Evolutionary conservation across 495 filamentous ascomycete genomes (phyloP).

Genomic region (Aspergillus bridgeri): DNA sequence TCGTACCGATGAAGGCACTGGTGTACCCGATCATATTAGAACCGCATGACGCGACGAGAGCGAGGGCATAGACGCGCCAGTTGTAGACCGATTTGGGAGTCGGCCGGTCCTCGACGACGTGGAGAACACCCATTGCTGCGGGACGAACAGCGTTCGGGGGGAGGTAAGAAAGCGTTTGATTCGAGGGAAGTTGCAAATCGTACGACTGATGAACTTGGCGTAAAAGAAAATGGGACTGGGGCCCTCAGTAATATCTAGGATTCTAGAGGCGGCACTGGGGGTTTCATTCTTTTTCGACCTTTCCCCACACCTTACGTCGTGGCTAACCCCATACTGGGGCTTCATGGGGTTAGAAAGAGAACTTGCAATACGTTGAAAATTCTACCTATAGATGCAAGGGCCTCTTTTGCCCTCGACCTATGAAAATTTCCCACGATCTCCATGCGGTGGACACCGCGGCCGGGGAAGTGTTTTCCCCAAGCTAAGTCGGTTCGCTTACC

Average conservation of each 20-base stretch:
- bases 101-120: slow-evolving; percentile 60
- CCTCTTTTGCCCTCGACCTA: not conserved
- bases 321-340: slow-evolving; percentile 31
- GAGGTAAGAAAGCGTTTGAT: slow-evolving; percentile 1
- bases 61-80: slow-evolving; percentile 65
- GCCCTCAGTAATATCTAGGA: slow-evolving; percentile 23
- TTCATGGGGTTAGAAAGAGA: slow-evolving; percentile 28
- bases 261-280: slow-evolving; percentile 15
- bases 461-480: slow-evolving; percentile 40
- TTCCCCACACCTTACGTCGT: slow-evolving; percentile 33
- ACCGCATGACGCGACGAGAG: slow-evolving; percentile 62
- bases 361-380: slow-evolving; percentile 16
- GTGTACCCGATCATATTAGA: slow-evolving; percentile 73
- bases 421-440: slow-evolving; percentile 17
- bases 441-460: slow-evolving; percentile 19
- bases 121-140: slow-evolving; percentile 53
- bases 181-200: slow-evolving; percentile 3
- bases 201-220: not conserved
- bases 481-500: slow-evolving; percentile 8
- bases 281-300: slow-evolving; percentile 19
- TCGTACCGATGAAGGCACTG: slow-evolving; percentile 68
- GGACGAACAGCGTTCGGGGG: not conserved
- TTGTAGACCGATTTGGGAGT: slow-evolving; percentile 69
- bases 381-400: not conserved
- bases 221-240: slow-evolving; percentile 14